Percentiles rank a stretch among this genome's conserved stretches.
These are phyloP conservation scores for Ceratocystis eucalypticola DNA, from an alignment of 2,329 filamentous ascomycete species.

Conservation along the genomic window DNA sequence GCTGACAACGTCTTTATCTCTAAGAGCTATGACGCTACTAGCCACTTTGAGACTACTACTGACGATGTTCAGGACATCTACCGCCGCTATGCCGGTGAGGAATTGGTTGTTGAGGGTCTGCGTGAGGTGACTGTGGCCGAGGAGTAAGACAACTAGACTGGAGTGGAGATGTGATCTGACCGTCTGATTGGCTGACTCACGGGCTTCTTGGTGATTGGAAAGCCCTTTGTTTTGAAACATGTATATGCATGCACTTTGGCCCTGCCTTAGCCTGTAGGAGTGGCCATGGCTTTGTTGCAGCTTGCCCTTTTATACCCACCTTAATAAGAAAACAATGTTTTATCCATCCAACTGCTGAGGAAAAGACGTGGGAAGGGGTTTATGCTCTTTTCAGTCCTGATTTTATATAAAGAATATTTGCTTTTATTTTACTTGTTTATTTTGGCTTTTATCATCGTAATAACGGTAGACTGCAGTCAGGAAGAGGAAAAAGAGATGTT, in stretches of 20 bases:
- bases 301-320: constrained; percentile 19
- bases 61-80: constrained; percentile 96
- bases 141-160: constrained; percentile 22
- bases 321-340: constrained; percentile 19
- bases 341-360: constrained; percentile 3
- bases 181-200: too few relatives aligned
- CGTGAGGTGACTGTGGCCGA: constrained; percentile 64
- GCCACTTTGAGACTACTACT: constrained; percentile 84
- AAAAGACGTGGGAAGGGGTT: background rate
- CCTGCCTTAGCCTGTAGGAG: background rate
- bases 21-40: constrained; percentile 96
- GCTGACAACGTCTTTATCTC: constrained; percentile 93
- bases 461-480: background rate
- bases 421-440: background rate
- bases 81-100: constrained; percentile 65
- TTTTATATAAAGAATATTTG: too few relatives aligned
- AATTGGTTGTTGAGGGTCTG: constrained; percentile 76
- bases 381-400: background rate
- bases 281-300: constrained; percentile 4
- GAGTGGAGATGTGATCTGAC: too few relatives aligned
- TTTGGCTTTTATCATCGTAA: background rate
- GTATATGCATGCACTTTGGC: constrained; percentile 11
- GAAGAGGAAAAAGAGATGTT: background rate
- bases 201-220: background rate
- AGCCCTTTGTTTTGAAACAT: constrained; percentile 8